Evolutionary conservation across 1,284 basidiomycete species (phyloP), one percentile per base, ranked within the genome.

Genomic region (Ceratobasidium sp.): DNA sequence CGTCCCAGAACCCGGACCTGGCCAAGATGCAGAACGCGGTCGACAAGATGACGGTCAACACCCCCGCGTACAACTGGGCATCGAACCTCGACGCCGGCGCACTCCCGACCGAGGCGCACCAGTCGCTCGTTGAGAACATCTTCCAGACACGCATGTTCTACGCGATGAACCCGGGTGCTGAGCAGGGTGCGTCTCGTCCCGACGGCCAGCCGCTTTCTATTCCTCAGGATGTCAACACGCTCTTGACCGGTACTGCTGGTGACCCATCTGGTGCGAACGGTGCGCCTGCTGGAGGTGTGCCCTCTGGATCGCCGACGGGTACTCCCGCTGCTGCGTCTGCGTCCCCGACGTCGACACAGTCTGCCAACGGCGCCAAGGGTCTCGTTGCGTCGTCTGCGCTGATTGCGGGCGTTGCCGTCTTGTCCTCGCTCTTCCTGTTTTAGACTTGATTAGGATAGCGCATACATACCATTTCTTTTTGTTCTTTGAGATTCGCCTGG

Each of bases 21-120:
- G 83, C 87, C 32, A 87, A 89, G 3, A 90, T 90, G 84, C 84
- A 85, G 80, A 81, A 87, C 15, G 89, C 89, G 84, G 86, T 87
- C 66, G 81, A 82, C 79, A 86, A 84, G 77, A 78, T 84, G 79
- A 90, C 90, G 59, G 78, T 83, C n/a, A 85, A 85, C 82, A 77
- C 83, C 57, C 76, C 76, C 71, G 90, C 89, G 34, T 83, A 87
- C n/a, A 83, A 80, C 74, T 93, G 91, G 92, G 91, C 91, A 79
- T 81, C 82, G 67, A 88, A 84, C 85, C 88, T 92, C 65, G 88
- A 92, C 82, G 84, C 92, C 80, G 81, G 84, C 46, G 64, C 77
- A 54, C 84, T 93, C 79, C 90, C 90, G 61, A 82, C 82, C 0
- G 90, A 89, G 89, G 82, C 89, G 2, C 86, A 89, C 78, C 78